A percentile compares a stretch with the other conserved stretches of the same genome.
These are phyloP conservation scores for Schizochytrium sp. DNA, from an alignment of 108 stramenopile species.

Conservation along the genomic window DNA sequence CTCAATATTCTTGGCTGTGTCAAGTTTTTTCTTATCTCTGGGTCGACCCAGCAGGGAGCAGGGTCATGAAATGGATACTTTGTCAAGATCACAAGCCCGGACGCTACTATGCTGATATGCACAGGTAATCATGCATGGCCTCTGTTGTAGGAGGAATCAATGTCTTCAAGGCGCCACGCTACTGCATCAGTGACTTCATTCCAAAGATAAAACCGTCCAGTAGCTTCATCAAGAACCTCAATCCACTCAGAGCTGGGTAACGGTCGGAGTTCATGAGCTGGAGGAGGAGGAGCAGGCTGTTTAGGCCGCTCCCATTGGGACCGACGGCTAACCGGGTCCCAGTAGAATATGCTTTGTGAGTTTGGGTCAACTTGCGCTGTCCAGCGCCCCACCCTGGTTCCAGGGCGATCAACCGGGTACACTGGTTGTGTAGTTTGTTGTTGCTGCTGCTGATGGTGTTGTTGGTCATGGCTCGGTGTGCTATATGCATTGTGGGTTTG, in stretches of 20 bases:
- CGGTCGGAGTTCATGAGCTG: not conserved
- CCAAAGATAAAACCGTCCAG: conserved; percentile 38
- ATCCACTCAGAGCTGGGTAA: conserved; percentile 43
- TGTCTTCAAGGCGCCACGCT: conserved; percentile 41
- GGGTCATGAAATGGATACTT: too few relatives aligned
- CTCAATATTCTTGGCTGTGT: too few relatives aligned
- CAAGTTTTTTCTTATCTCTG: too few relatives aligned
- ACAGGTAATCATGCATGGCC: too few relatives aligned
- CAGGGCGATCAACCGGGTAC: not conserved
- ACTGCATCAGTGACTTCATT: conserved; percentile 42
- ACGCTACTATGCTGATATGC: not conserved
- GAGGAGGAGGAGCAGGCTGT: not conserved
- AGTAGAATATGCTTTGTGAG: conserved; percentile 11
- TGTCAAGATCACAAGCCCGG: not conserved
- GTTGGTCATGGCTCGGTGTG: not conserved
- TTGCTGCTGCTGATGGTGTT: conserved; percentile 7
- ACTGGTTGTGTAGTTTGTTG: not conserved
- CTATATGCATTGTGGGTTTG: too few relatives aligned
- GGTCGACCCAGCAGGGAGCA: too few relatives aligned
- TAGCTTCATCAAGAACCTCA: not conserved
- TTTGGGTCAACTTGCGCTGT: conserved; percentile 28
- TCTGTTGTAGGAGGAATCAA: not conserved
- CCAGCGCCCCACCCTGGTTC: conserved; percentile 47
- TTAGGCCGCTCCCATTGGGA: conserved; percentile 22
- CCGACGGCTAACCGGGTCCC: conserved; percentile 20